Evolutionary conservation across 2,329 filamentous ascomycete species (phyloP), one percentile per base, ranked within the genome.

Genomic region (Cryphonectria parasitica): DNA sequence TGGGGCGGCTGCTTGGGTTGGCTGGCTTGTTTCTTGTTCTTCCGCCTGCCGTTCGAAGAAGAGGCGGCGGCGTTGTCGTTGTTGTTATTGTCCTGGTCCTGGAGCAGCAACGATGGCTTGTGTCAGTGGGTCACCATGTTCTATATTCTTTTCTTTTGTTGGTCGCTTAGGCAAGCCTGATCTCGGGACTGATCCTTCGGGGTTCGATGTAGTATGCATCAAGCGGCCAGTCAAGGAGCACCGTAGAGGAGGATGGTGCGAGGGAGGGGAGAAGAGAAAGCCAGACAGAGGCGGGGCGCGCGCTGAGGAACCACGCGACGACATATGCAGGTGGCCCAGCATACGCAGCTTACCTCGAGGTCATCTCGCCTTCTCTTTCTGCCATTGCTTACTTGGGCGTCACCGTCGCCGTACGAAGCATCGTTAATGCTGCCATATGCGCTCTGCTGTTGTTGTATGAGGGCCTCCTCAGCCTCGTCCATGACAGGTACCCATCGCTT

Each of bases 401-500:
- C 74, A 52, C 58, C 56, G 2, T 71, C 74, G 41, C 58, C 43
- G 13, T 67, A 69, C 31, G 76, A 76, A 25, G 74, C 58, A 41
- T 73, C 45, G 60, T 31, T 63, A 67, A 73, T 52, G 60, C 31
- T 63, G 67, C 73, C 74, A 71, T 79, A 77, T 5, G 74, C 75
- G 49, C 74, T 74, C 74, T 77, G 77, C 54, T 75, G 75, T 74
- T 74, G 72, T 49, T 78, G 74, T 62, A 79, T 76, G 56, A 77
- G 68, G 45, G 74, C 77, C 39, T 82, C 77, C 36, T 76, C 75
- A 54, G 76, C 75, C 56, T 77, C 77, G 41, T 83, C 83, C 25
- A 79, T 68, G 69, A 80, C 73, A 74, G 90, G 91, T 68, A 94
- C 86, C 95, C 95, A 98, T 81, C 89, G 88, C 82, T 89, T 90